phyloP scores from a whole-genome alignment of 192 early-diverging fungal genomes.

The Piromyces finnis region DNA sequence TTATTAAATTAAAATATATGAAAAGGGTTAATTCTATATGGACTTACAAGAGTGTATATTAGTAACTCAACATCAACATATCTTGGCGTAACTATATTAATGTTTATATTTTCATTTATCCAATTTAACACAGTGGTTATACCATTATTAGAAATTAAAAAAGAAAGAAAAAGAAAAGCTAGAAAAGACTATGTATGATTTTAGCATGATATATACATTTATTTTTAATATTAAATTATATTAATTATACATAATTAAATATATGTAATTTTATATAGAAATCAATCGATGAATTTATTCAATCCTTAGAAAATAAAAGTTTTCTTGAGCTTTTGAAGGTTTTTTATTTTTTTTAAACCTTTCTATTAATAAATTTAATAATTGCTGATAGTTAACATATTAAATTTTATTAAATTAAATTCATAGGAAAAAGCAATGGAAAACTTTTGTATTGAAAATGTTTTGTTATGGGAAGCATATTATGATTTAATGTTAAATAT shows the following conservation, averaged over 20 bases:
- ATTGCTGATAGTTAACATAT: neutral
- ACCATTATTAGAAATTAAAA: neutral
- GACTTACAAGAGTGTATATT: neutral
- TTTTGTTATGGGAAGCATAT: neutral
- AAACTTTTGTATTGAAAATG: neutral
- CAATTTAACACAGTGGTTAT: neutral
- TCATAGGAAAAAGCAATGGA: neutral
- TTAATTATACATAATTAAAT: too few relatives aligned
- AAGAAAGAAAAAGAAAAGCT: neutral
- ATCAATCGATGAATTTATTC: neutral
- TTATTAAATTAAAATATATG: too few relatives aligned
- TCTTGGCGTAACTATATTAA: neutral
- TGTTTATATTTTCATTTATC: neutral
- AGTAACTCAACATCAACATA: neutral
- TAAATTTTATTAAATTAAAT: neutral
- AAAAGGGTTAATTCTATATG: neutral
- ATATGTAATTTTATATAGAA: too few relatives aligned
- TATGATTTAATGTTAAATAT: neutral
- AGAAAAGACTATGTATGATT: neutral
- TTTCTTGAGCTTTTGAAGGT: neutral
- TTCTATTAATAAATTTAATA: too few relatives aligned
- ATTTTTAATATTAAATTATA: too few relatives aligned
- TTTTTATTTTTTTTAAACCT: too few relatives aligned
- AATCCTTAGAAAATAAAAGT: neutral
- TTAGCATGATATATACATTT: too few relatives aligned